phyloP scores from a whole-genome alignment of 331 rosid genomes.

The Quercus phellos region DNA sequence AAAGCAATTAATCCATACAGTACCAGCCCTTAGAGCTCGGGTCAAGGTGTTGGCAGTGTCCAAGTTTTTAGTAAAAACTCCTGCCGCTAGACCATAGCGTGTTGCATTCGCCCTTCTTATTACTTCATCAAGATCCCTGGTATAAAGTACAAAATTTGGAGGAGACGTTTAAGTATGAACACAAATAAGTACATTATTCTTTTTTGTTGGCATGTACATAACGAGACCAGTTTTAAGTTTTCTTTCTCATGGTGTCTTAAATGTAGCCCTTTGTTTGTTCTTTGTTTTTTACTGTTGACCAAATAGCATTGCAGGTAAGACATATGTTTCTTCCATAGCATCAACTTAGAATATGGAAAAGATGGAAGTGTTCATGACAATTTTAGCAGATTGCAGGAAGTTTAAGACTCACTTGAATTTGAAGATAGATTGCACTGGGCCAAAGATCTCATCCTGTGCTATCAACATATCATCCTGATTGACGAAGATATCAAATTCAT shows the following conservation, averaged over 20 bases:
- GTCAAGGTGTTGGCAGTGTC: slow-evolving; percentile 65
- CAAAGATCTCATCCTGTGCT: slow-evolving; percentile 81
- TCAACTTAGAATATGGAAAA: neutral
- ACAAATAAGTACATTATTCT: neutral
- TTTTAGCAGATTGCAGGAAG: neutral
- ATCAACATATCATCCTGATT: slow-evolving; percentile 73
- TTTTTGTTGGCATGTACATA: neutral
- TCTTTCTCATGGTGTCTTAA: neutral
- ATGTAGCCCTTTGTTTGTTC: neutral
- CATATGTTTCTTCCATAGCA: neutral
- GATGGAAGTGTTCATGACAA: neutral
- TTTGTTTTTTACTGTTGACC: neutral
- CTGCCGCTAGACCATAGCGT: slow-evolving; percentile 71
- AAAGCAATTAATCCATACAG: slow-evolving; percentile 76
- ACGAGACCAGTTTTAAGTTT: neutral
- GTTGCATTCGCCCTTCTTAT: slow-evolving; percentile 62
- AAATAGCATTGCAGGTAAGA: neutral
- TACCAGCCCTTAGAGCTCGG: slow-evolving; percentile 67
- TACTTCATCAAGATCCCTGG: slow-evolving; percentile 62
- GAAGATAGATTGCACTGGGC: slow-evolving; percentile 76
- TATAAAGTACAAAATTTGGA: neutral
- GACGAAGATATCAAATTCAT: neutral
- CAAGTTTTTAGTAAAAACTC: slow-evolving; percentile 56
- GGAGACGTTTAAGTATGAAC: neutral
- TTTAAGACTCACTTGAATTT: slow-evolving; percentile 65